A percentile compares a stretch with the other conserved stretches of the same genome.
Conservation (phyloP, 208 protist genomes). For the Herpetomonas muscarum region DNA sequence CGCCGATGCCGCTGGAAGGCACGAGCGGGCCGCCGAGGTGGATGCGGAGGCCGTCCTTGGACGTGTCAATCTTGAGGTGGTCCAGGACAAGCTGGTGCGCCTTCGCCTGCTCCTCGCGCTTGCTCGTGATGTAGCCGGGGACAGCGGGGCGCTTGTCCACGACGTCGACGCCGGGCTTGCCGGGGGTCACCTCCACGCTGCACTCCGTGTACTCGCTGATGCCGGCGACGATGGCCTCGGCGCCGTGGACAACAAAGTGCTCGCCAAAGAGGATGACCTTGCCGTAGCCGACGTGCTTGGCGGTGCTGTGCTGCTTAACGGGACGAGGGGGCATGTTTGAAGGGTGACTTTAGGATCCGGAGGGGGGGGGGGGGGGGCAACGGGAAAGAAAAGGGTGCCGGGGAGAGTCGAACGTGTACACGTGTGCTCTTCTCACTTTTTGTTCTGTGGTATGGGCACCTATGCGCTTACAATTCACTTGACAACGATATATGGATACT, state of each 20-base stretch:
- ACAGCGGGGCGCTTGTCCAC: slow-evolving; percentile 75
- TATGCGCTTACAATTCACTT: too few species aligned
- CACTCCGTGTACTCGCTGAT: slow-evolving; percentile 81
- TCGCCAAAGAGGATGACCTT: slow-evolving; percentile 93
- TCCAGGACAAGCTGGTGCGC: slow-evolving; percentile 68
- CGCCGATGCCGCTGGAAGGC: slow-evolving; percentile 77
- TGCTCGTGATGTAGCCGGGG: slow-evolving; percentile 67
- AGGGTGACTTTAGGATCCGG: neutral
- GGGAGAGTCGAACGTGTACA: too few species aligned
- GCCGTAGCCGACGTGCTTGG: slow-evolving; percentile 68
- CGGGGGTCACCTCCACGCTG: slow-evolving; percentile 26
- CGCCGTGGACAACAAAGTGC: slow-evolving; percentile 90
- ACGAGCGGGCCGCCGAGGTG: slow-evolving; percentile 61
- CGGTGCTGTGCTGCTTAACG: slow-evolving; percentile 33
- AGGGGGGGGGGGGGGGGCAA: too few species aligned
- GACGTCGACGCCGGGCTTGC: slow-evolving; percentile 45
- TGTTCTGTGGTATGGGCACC: too few species aligned
- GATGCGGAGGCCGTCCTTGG: slow-evolving; percentile 55
- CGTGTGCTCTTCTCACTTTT: too few species aligned
- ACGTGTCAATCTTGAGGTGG: slow-evolving; percentile 69
- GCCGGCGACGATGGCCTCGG: slow-evolving; percentile 71
- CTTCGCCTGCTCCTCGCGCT: slow-evolving; percentile 72
- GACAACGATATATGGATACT: too few species aligned
- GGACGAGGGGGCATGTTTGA: slow-evolving; percentile 17
- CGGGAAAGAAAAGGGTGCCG: too few species aligned